Conservation (phyloP, 2,329 filamentous ascomycete genomes). For the Nemania sp. region DNA sequence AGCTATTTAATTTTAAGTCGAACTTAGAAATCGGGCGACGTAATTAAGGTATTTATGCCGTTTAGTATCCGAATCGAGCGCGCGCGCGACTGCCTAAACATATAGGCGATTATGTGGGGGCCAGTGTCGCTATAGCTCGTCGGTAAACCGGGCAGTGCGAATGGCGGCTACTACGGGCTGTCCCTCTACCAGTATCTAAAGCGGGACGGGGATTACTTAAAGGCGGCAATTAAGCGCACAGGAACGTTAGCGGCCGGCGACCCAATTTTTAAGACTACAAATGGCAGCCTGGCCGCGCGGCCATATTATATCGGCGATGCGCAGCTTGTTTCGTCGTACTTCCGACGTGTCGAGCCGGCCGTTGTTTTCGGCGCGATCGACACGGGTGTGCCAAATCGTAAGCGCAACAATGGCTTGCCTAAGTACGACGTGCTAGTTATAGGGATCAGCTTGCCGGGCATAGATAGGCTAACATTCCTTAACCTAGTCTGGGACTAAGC, state of each 20-base stretch:
- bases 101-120: slow-evolving; percentile 41
- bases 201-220: slow-evolving; percentile 40
- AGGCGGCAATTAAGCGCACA: slow-evolving; percentile 32
- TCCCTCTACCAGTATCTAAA: slow-evolving; percentile 41
- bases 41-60: slow-evolving; percentile 39
- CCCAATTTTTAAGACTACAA: slow-evolving; percentile 33
- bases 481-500: slow-evolving; percentile 41
- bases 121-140: slow-evolving; percentile 39
- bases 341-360: slow-evolving; percentile 38
- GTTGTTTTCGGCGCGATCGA: slow-evolving; percentile 39
- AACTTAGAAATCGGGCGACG: slow-evolving; percentile 38
- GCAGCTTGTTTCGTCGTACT: slow-evolving; percentile 40
- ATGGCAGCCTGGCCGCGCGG: slow-evolving; percentile 31
- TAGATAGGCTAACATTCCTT: slow-evolving; percentile 41
- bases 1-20: slow-evolving; percentile 40
- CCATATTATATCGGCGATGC: slow-evolving; percentile 41
- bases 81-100: slow-evolving; percentile 40
- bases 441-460: slow-evolving; percentile 38
- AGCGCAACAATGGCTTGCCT: slow-evolving; percentile 40
- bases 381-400: slow-evolving; percentile 38
- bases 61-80: slow-evolving; percentile 40
- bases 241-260: slow-evolving; percentile 32
- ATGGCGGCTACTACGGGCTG: slow-evolving; percentile 34
- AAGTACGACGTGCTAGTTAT: slow-evolving; percentile 39
- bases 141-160: slow-evolving; percentile 32